Evolutionary conservation across 306 rosid species (phyloP), one percentile per base, ranked within the genome.

Genomic region (apple (Malus domestica)): DNA sequence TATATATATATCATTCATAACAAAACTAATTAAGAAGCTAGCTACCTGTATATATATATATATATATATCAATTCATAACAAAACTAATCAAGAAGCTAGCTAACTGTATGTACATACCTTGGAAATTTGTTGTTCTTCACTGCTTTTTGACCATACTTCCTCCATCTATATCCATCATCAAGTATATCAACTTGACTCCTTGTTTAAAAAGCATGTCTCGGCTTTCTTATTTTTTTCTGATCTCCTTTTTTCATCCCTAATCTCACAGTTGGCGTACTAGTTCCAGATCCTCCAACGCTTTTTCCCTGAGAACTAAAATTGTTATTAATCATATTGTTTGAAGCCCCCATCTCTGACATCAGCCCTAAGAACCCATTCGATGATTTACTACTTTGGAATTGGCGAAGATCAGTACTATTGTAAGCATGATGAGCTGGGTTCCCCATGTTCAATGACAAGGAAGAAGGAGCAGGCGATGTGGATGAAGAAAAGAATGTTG

Each of bases 81-180:
- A 20, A 22, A 61, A 18, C 22, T 16, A 30, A 63, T 15, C 15
- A 64, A 64, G 44, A 16, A 64, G 44, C 22, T 64, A 64, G 68
- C 40, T 64, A 64, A 44, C 32, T 20, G n/a, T n/a, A 20, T 6
- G 25, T 11, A 68, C 51, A 18, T 35, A 86, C 90, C 90, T 86
- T 4, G 88, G 88, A 45, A 84, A 86, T 61, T 76, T 84, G 80
- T 86, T 86, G 86, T 84, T 86, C 82, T 86, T 86, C 46, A 86
- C 90, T 2, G 90, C 90, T 76, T 86, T 86, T 49, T 86, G 90
- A 3, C 90, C 90, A 68, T 86, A 86, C 74, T 86, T 86, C 76
- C 90, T 81, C 90, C 90, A 86, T 40, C 90, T 58, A 60, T 83
- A 86, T 10, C 90, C 90, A 73, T 86, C 90, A 58, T 86, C 90